These are phyloP conservation scores for Saitozyma podzolica DNA, from an alignment of 768 basidiomycete genomes.

Conservation along the genomic window DNA sequence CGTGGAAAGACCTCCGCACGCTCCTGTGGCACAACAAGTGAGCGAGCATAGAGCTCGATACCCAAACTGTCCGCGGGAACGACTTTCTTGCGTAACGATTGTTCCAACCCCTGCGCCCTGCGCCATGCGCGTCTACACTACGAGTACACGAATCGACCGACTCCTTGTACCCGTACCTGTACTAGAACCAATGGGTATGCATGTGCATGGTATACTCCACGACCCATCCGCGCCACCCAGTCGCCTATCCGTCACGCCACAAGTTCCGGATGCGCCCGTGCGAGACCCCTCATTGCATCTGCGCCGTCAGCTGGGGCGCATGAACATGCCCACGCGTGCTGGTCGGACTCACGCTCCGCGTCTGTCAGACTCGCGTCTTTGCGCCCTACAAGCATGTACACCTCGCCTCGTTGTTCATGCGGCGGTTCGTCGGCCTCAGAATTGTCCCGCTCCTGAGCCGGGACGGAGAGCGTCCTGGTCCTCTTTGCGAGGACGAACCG, in stretches of 20 bases:
- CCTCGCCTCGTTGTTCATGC: slow-evolving; percentile 5
- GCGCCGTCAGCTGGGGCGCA: not conserved
- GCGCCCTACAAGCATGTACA: slow-evolving; percentile 34
- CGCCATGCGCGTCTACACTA: too few species aligned
- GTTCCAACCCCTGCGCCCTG: too few species aligned
- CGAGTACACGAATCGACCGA: not conserved
- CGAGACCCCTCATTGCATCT: slow-evolving; percentile 17
- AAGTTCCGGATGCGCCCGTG: not conserved
- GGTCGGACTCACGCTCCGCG: slow-evolving; percentile 35
- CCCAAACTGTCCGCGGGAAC: not conserved
- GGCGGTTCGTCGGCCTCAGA: not conserved
- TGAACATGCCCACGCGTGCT: too few species aligned
- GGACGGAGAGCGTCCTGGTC: not conserved
- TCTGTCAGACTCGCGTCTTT: slow-evolving; percentile 43
- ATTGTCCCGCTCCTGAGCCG: too few species aligned
- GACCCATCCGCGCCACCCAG: too few species aligned
- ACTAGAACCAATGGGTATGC: too few species aligned
- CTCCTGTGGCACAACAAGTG: slow-evolving; percentile 88
- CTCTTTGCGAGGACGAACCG: slow-evolving; percentile 28
- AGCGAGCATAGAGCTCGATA: not conserved
- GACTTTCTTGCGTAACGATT: too few species aligned
- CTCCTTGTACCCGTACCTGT: too few species aligned
- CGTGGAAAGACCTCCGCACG: slow-evolving; percentile 77
- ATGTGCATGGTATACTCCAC: too few species aligned
- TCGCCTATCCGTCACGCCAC: too few species aligned